A percentile compares a stretch with the other conserved stretches of the same genome.
These are phyloP conservation scores for Metschnikowia lachancei DNA, from an alignment of 805 yeast genomes.

Conservation along the genomic window DNA sequence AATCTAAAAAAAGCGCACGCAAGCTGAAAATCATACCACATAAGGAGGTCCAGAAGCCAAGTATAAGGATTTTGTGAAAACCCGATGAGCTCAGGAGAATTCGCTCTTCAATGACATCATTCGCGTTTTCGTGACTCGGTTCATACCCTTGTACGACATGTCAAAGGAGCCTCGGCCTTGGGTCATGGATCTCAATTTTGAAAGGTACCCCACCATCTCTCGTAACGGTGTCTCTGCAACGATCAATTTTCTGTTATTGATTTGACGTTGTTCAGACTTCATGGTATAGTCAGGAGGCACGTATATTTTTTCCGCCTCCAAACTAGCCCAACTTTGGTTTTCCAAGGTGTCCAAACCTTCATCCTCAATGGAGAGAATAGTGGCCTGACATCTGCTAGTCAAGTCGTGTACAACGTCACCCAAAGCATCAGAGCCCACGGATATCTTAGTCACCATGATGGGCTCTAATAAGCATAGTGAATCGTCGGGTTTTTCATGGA, in stretches of 20 bases:
- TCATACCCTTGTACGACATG: conserved; percentile 76
- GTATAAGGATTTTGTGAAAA: too few relatives aligned
- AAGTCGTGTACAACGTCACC: conserved; percentile 86
- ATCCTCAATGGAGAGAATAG: conserved; percentile 69
- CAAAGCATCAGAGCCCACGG: conserved; percentile 64
- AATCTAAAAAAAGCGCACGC: too few relatives aligned
- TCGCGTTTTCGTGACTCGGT: conserved; percentile 44
- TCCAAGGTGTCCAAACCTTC: conserved; percentile 42
- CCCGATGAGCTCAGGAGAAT: conserved; percentile 5
- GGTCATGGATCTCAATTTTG: conserved; percentile 73
- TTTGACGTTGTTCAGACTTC: conserved; percentile 21
- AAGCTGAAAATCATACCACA: too few relatives aligned
- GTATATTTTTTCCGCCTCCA: conserved; percentile 60
- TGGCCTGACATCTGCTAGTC: conserved; percentile 73
- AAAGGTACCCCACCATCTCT: conserved; percentile 88
- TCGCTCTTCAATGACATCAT: conserved; percentile 16
- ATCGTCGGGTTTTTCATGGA: conserved; percentile 16
- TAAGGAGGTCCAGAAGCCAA: too few relatives aligned
- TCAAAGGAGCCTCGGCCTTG: conserved; percentile 85
- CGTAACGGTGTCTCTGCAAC: conserved; percentile 81
- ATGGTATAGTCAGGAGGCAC: conserved; percentile 76
- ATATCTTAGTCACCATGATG: conserved; percentile 71
- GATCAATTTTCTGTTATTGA: conserved; percentile 51
- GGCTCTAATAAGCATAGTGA: conserved; percentile 75
- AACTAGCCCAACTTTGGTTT: conserved; percentile 45